phyloP scores from a whole-genome alignment of 306 rosid genomes.

The Citrullus mucosospermus region DNA sequence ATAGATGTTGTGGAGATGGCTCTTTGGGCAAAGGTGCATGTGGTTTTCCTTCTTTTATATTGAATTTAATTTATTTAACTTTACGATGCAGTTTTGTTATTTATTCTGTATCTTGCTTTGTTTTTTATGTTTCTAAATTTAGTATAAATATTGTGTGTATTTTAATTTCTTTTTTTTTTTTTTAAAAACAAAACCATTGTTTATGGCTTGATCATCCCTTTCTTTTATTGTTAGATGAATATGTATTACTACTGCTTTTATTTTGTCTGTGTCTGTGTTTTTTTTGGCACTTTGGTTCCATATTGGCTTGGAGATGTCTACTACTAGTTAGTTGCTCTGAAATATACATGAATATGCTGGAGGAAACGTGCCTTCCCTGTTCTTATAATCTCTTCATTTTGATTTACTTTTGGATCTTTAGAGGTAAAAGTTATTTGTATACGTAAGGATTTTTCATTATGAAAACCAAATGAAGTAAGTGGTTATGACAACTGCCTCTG shows the following conservation, averaged over 20 bases:
- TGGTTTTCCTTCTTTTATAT: constrained; percentile 18
- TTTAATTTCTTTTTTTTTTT: too few species aligned
- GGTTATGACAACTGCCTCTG: background rate
- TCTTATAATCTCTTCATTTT: background rate
- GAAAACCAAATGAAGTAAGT: background rate
- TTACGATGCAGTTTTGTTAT: background rate
- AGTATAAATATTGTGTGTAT: background rate
- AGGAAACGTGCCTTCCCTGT: background rate
- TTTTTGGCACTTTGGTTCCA: background rate
- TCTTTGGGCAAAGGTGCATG: constrained; percentile 93
- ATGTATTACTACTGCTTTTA: background rate
- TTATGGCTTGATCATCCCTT: background rate
- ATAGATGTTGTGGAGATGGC: constrained; percentile 99
- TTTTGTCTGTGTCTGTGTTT: background rate
- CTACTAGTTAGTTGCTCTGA: background rate
- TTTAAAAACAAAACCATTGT: background rate
- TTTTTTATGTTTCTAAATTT: background rate
- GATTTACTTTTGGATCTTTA: background rate
- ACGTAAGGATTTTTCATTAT: background rate
- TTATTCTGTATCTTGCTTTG: background rate
- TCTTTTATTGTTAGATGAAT: background rate
- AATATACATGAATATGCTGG: background rate
- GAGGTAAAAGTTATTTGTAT: background rate
- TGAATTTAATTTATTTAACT: background rate
- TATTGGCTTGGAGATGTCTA: background rate